A percentile compares a stretch with the other conserved stretches of the same genome.
These are phyloP conservation scores for Boletus speciosus DNA, from an alignment of 768 basidiomycete species.

Conservation along the genomic window DNA sequence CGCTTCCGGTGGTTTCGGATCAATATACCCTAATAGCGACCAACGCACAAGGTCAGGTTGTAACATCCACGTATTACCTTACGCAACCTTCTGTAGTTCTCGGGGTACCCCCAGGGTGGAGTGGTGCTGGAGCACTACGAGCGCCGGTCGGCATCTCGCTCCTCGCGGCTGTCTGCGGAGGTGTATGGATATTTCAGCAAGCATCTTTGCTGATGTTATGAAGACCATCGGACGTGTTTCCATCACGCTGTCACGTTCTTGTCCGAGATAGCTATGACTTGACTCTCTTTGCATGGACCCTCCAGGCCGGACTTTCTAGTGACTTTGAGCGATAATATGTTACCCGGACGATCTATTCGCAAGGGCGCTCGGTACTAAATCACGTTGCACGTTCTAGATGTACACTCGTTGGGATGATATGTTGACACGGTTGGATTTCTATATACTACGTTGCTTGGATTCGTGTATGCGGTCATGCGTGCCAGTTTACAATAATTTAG, in stretches of 20 bases:
- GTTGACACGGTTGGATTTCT: too few relatives aligned
- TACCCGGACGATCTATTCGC: neutral
- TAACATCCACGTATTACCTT: slow-evolving; percentile 52
- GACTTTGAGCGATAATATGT: neutral
- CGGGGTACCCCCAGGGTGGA: slow-evolving; percentile 65
- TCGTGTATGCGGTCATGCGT: neutral
- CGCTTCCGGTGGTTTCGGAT: slow-evolving; percentile 53
- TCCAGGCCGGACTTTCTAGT: neutral
- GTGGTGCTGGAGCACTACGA: slow-evolving; percentile 9
- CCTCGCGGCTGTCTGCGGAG: slow-evolving; percentile 8
- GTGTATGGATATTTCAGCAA: slow-evolving; percentile 16
- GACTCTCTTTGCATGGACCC: neutral
- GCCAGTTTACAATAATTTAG: neutral
- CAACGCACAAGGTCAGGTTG: slow-evolving; percentile 47
- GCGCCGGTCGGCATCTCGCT: slow-evolving; percentile 9
- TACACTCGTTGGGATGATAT: too few relatives aligned
- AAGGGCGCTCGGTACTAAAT: neutral
- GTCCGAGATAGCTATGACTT: neutral
- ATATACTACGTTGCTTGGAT: neutral
- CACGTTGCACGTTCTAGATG: neutral
- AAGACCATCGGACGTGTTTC: neutral
- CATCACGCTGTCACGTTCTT: neutral
- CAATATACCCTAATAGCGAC: slow-evolving; percentile 57
- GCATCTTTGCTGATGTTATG: neutral
- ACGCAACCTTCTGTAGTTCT: slow-evolving; percentile 48